Base-by-base conservation (phyloP, 2,329 filamentous ascomycete species). In the Talaromyces sp. region DNA sequence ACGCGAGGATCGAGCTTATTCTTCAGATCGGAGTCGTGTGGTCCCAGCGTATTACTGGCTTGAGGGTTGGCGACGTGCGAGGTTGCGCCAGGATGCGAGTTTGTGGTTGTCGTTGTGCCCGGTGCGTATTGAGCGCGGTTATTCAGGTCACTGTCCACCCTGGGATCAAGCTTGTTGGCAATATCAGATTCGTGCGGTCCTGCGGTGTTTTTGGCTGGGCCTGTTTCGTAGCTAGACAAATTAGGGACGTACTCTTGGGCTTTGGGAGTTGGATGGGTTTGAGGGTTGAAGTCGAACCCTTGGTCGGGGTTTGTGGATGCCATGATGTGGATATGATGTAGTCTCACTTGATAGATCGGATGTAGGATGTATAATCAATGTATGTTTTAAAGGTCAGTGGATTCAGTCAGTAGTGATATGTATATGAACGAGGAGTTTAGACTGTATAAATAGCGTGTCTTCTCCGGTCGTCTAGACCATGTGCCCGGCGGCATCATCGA, bases 1-100 rank as follows among this genome's bases (percentile, higher is more conserved):
- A 85, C 75, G n/a, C 83, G 78, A n/a, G 84, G 83, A 69, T 86
- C 84, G 6, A 75, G 72, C 31, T 82, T 80, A 73, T 86, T 86
- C 19, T 76, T 76, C 7, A 77, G 6, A 58, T 80, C 78, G 19
- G 76, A 79, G 61, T 67, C 68, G 71, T 85, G 81, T 9, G 80
- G 79, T 7, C 83, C 82, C 50, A 66, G n/a, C 19, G 58, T 72
- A 9, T 43, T 67, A n/a, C 74, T 78, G 63, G 65, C 70, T 70
- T 84, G 80, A 10, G 79, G 78, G 9, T 82, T 81, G 27, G 69
- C 64, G 27, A 50, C 69, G 45, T 54, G n/a, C 8, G 31, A 14
- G 7, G 64, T 60, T 27, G 37, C 63, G 33, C 68, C 62, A 19
- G 62, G 49, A 58, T 60, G 64, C 1, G 31, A 58, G 11, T 69